phyloP scores from a whole-genome alignment of 139 green algal genomes.

The Chlamydomonas incerta region DNA sequence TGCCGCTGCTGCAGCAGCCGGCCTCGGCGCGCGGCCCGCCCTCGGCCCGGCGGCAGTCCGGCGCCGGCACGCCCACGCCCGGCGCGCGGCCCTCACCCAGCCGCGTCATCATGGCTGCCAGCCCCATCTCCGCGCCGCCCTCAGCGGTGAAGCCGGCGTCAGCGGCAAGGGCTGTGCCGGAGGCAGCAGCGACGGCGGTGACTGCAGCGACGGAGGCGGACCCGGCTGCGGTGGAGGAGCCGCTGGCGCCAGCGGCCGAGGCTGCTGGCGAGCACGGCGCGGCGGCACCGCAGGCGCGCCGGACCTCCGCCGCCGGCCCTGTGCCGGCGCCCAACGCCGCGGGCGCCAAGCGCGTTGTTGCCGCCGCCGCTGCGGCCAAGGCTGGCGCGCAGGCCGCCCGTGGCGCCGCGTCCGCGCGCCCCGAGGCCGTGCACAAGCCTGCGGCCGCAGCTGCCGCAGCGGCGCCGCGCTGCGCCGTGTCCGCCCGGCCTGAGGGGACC shows the following conservation, averaged over 20 bases:
- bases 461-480: too few species aligned
- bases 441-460: too few species aligned
- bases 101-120: neutral
- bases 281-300: too few species aligned
- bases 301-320: neutral
- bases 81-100: too few species aligned
- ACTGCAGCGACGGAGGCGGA: neutral
- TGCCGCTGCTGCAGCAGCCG: slow-evolving; percentile 18
- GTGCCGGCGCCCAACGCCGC: neutral
- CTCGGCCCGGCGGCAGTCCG: neutral
- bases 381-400: neutral
- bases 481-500: neutral
- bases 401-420: neutral
- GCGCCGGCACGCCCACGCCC: neutral
- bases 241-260: too few species aligned
- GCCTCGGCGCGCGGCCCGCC: neutral
- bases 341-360: neutral
- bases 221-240: too few species aligned
- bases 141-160: neutral
- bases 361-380: neutral
- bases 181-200: too few species aligned
- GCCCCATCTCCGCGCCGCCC: neutral
- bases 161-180: neutral
- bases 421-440: neutral
- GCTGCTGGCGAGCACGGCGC: too few species aligned